Percentiles rank a stretch among this genome's conserved stretches.
Evolutionary conservation across 192 early-diverging fungal genomes (phyloP).

Genomic region (Entrophospora sp.): DNA sequence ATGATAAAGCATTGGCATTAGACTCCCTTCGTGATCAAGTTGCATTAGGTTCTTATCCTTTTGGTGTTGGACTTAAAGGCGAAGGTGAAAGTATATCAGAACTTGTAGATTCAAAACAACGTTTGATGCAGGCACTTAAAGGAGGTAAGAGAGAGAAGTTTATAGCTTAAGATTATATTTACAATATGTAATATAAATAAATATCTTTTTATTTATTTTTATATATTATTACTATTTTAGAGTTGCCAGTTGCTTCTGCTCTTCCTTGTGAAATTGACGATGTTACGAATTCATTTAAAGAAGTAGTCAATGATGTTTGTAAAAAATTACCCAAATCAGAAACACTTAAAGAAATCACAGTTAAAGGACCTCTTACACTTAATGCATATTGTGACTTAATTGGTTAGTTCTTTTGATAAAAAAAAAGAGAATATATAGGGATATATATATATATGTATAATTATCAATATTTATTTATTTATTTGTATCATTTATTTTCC

Average conservation of each 20-base stretch:
- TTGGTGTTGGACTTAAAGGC: background rate
- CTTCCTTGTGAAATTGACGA: background rate
- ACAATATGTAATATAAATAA: background rate
- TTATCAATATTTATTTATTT: background rate
- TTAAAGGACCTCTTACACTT: background rate
- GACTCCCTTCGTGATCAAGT: background rate
- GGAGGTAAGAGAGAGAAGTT: background rate
- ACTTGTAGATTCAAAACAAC: background rate
- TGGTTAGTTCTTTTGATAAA: background rate
- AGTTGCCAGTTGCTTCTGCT: background rate
- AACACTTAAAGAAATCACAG: background rate
- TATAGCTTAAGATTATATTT: background rate
- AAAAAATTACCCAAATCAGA: background rate
- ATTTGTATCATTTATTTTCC: background rate
- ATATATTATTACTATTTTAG: too few species aligned
- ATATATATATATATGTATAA: background rate
- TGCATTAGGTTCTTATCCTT: conserved; percentile 10
- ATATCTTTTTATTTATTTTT: background rate
- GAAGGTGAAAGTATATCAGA: conserved; percentile 7
- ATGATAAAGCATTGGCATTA: too few species aligned
- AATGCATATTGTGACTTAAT: background rate
- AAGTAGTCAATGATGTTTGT: background rate
- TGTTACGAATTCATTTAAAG: background rate
- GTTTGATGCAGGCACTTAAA: background rate
- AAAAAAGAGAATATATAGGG: background rate